Percentiles rank a stretch among this genome's conserved stretches.
These are phyloP conservation scores for Alternaria gansuensis DNA, from an alignment of 2,329 filamentous ascomycete genomes.

Conservation along the genomic window DNA sequence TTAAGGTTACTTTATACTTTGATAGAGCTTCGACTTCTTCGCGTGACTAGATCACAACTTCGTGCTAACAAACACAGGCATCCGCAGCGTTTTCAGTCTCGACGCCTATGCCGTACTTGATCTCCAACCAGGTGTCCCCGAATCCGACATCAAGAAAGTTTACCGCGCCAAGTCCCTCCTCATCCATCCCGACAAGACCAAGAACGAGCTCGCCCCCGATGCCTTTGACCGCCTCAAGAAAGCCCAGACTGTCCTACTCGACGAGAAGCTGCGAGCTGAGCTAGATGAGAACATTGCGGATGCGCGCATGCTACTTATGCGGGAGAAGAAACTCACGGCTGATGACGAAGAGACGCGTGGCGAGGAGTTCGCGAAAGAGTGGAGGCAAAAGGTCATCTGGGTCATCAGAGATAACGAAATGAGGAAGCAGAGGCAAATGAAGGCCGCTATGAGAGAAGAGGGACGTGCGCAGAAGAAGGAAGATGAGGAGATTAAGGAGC, in stretches of 20 bases:
- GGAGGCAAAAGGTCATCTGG: slow-evolving; percentile 87
- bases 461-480: slow-evolving; percentile 85
- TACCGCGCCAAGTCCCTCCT: slow-evolving; percentile 99
- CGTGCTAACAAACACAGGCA: slow-evolving; percentile 55
- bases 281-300: slow-evolving; percentile 97
- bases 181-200: slow-evolving; percentile 98
- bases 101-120: slow-evolving; percentile 92
- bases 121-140: slow-evolving; percentile 91
- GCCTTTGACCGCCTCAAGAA: slow-evolving; percentile 97
- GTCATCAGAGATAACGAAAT: slow-evolving; percentile 95
- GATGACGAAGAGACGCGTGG: slow-evolving; percentile 89
- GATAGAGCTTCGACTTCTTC: too few species aligned
- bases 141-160: slow-evolving; percentile 91
- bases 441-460: slow-evolving; percentile 96
- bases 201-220: slow-evolving; percentile 87
- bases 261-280: slow-evolving; percentile 86
- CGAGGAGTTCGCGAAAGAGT: slow-evolving; percentile 80
- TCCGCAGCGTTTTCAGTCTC: slow-evolving; percentile 86
- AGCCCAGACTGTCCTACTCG: slow-evolving; percentile 87
- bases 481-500: slow-evolving; percentile 80
- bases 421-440: slow-evolving; percentile 81
- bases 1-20: neutral
- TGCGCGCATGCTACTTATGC: slow-evolving; percentile 91
- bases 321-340: slow-evolving; percentile 90
- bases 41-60: neutral